Evolutionary conservation across 805 yeast species (phyloP).

Genomic region (Zygosaccharomyces bailii): DNA sequence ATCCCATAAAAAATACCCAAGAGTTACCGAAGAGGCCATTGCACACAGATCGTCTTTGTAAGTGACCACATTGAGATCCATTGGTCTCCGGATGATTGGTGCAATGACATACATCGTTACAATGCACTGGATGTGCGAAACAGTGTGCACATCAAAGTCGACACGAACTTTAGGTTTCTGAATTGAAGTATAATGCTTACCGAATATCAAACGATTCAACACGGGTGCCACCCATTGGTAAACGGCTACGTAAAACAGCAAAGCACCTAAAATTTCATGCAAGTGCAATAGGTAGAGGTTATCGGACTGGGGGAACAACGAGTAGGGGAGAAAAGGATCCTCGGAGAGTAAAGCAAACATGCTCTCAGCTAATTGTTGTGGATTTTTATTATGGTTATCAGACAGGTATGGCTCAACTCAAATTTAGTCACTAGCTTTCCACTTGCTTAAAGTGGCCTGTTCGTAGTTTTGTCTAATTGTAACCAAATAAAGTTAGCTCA

Average conservation of each 20-base stretch:
- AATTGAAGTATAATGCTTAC: slow-evolving; percentile 50
- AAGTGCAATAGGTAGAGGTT: slow-evolving; percentile 51
- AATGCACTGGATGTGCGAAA: slow-evolving; percentile 79
- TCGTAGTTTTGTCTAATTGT: neutral
- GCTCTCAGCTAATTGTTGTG: neutral
- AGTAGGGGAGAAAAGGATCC: slow-evolving; percentile 32
- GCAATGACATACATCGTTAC: slow-evolving; percentile 55
- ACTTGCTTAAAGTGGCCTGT: neutral
- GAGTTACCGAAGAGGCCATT: slow-evolving; percentile 64
- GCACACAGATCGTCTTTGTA: slow-evolving; percentile 76
- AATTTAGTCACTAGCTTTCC: neutral
- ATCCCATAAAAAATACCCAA: slow-evolving; percentile 95
- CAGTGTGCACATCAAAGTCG: slow-evolving; percentile 89
- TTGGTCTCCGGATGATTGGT: slow-evolving; percentile 59
- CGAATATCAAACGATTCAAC: slow-evolving; percentile 48
- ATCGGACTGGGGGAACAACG: slow-evolving; percentile 38
- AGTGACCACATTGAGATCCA: slow-evolving; percentile 50
- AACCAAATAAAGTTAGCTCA: neutral
- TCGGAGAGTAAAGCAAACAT: slow-evolving; percentile 7
- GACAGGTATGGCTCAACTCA: neutral
- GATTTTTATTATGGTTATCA: neutral
- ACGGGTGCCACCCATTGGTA: slow-evolving; percentile 49
- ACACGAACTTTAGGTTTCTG: slow-evolving; percentile 45
- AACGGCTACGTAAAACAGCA: slow-evolving; percentile 55
- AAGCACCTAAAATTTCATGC: slow-evolving; percentile 69